Base-by-base conservation (phyloP, 148 eudicot species). In the Salicornia ramosissima region DNA sequence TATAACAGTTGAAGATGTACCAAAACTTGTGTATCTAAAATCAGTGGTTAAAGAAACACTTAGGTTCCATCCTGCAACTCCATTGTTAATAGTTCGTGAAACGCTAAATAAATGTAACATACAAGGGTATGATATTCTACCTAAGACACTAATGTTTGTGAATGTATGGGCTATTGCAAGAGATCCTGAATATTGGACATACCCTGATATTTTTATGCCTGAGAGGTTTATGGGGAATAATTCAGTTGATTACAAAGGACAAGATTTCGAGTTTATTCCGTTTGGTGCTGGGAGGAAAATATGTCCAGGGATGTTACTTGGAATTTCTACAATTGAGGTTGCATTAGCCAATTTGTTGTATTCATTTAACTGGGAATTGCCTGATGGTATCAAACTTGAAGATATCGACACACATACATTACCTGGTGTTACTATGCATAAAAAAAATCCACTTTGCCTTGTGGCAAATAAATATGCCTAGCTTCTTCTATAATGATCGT, bases 251-350 rank as follows among this genome's bases (percentile, higher is more conserved):
- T 73, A 58, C 18, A 80, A 69, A 64, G 84, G 82, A 0, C 69
- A 63, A 10, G 72, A 80, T 61, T 80, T 80, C 19, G 77, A 77
- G 62, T 28, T 79, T 0, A 50, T 80, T 31, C 83, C 86, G 0
- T 80, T 83, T 63, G 84, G 86, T 10, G 72, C 80, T 3, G 88
- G 88, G 0, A 64, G 85, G 30, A 77, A 82, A 62, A 67, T 71
- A 16, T 82, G 88, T 28, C 83, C 85, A 2, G 88, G 80, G 1
- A 29, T 80, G 54, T 46, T n/a, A 0, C 52, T 81, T 46, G 87
- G 85, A 21, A 29, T 64, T 42, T 75, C 74, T 1, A 81, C 63
- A 24, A 9, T 79, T 26, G 80, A 82, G 66, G 49, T 79, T 2
- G 65, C 76, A 26, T 74, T 84, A 19, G 80, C 83, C 2, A 81